These are phyloP conservation scores for Peziza echinospora DNA, from an alignment of 495 filamentous ascomycete species.

Conservation along the genomic window DNA sequence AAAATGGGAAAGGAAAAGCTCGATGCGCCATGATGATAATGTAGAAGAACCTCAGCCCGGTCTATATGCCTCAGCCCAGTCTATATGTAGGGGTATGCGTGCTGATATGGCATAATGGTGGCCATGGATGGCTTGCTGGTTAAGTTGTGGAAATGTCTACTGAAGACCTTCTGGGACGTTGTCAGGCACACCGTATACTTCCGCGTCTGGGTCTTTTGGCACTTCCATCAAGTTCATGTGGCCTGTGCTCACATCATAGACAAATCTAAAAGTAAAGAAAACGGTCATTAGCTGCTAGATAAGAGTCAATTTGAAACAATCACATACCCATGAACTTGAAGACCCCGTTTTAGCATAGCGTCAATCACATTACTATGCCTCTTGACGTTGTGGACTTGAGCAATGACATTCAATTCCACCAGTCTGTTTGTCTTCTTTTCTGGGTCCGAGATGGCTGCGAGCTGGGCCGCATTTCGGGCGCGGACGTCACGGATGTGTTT, in stretches of 20 bases:
- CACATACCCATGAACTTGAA: constrained; percentile 44
- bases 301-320: too few relatives aligned
- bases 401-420: constrained; percentile 37
- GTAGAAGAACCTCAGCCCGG: too few relatives aligned
- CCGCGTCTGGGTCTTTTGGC: constrained; percentile 7
- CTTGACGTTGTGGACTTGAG: constrained; percentile 36
- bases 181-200: constrained; percentile 9
- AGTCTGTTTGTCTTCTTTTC: constrained; percentile 29
- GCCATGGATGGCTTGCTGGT: too few relatives aligned
- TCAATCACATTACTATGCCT: constrained; percentile 37
- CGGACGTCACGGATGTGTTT: constrained; percentile 40
- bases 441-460: constrained; percentile 29
- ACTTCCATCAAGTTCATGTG: constrained; percentile 1
- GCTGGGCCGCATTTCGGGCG: constrained; percentile 32
- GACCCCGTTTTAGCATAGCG: constrained; percentile 43
- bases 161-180: background rate
- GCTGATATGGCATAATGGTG: too few relatives aligned
- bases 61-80: too few relatives aligned
- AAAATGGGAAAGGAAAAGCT: too few relatives aligned
- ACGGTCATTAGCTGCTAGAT: too few relatives aligned
- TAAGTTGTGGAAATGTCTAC: background rate
- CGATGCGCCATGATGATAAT: too few relatives aligned
- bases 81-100: too few relatives aligned
- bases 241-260: background rate
- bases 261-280: too few relatives aligned